Evolutionary conservation across 495 filamentous ascomycete species (phyloP).

Genomic region (Penicillium desertorum): DNA sequence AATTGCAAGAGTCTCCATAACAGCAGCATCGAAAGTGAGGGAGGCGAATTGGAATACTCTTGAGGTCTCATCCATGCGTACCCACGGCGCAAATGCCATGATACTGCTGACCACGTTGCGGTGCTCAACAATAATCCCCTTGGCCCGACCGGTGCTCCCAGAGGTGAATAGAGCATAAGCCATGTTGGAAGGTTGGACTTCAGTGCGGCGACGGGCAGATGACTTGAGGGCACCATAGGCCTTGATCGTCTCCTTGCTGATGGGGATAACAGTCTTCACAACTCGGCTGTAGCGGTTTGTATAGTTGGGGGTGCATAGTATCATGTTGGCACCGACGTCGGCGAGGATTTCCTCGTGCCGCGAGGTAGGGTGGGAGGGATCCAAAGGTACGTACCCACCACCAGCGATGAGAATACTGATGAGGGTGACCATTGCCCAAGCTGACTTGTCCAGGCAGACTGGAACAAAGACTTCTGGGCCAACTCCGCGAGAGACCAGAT

Average conservation of each 20-base stretch:
- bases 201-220: neutral
- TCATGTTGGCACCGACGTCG: conserved; percentile 38
- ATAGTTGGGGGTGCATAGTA: conserved; percentile 42
- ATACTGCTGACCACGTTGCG: conserved; percentile 49
- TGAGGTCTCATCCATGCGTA: conserved; percentile 37
- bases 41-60: conserved; percentile 56
- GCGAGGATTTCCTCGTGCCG: conserved; percentile 44
- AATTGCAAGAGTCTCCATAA: conserved; percentile 52
- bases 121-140: conserved; percentile 52
- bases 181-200: conserved; percentile 32
- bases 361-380: conserved; percentile 54
- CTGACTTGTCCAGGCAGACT: conserved; percentile 57
- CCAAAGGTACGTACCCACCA: conserved; percentile 58
- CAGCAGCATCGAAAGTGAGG: conserved; percentile 53
- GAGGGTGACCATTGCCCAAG: conserved; percentile 53
- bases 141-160: conserved; percentile 60
- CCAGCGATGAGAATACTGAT: conserved; percentile 57
- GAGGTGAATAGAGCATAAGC: conserved; percentile 49
- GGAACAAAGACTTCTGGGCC: conserved; percentile 51
- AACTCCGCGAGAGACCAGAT: conserved; percentile 48
- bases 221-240: conserved; percentile 31
- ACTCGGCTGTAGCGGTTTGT: conserved; percentile 25
- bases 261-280: conserved; percentile 38
- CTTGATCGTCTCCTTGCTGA: conserved; percentile 40
- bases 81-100: conserved; percentile 41